Conservation (phyloP, 306 rosid species). For the Vigna hirtella region DNA sequence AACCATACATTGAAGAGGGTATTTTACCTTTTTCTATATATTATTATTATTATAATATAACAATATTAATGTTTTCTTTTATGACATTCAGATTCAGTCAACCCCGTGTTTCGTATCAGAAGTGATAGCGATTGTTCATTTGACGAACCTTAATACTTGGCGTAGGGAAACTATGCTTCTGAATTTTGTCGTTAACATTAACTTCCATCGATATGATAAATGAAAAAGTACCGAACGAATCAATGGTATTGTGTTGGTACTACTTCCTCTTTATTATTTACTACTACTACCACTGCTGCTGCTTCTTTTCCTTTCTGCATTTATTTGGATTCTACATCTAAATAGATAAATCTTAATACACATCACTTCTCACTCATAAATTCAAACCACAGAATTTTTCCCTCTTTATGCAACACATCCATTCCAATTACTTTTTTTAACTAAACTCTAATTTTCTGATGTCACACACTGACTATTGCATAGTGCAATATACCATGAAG, state of each 20-base stretch:
- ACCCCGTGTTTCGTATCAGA: slow-evolving; percentile 45
- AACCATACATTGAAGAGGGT: slow-evolving; percentile 11
- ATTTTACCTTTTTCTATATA: slow-evolving; percentile 2
- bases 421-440: not conserved
- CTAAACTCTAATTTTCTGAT: not conserved
- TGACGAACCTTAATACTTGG: slow-evolving; percentile 55
- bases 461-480: too few relatives aligned
- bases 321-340: not conserved
- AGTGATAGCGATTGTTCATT: slow-evolving; percentile 62
- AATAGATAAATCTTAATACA: not conserved
- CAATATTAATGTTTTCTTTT: not conserved
- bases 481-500: too few relatives aligned
- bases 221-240: slow-evolving; percentile 2
- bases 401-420: not conserved
- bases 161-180: slow-evolving; percentile 41
- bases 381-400: not conserved
- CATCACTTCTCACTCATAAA: not conserved
- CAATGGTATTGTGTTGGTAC: slow-evolving; percentile 1
- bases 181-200: slow-evolving; percentile 53
- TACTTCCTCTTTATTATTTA: slow-evolving; percentile 1
- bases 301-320: slow-evolving; percentile 7
- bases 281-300: not conserved
- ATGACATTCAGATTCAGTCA: slow-evolving; percentile 47
- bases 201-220: slow-evolving; percentile 31
- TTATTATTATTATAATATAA: too few relatives aligned